phyloP scores from a whole-genome alignment of 2,329 filamentous ascomycete genomes.

The Clonostachys rosea region DNA sequence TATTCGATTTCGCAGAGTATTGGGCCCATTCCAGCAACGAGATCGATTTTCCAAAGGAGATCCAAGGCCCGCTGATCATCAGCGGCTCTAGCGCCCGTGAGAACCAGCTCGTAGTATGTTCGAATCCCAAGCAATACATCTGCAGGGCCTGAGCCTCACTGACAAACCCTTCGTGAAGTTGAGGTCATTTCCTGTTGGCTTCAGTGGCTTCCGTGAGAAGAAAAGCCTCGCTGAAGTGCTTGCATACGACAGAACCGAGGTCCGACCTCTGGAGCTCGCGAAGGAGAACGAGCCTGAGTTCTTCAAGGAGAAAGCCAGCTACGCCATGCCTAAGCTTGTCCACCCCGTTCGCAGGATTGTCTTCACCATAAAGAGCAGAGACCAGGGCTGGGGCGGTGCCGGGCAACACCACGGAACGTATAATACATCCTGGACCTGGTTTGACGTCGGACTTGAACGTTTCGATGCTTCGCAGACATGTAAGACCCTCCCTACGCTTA shows the following conservation, averaged over 20 bases:
- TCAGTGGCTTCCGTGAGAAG: slow-evolving; percentile 18
- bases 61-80: slow-evolving; percentile 12
- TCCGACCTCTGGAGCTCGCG: slow-evolving; percentile 15
- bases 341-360: slow-evolving; percentile 56
- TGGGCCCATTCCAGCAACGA: slow-evolving; percentile 46
- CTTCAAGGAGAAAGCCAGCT: slow-evolving; percentile 26
- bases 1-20: slow-evolving; percentile 58
- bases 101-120: slow-evolving; percentile 25
- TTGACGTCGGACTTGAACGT: slow-evolving; percentile 56
- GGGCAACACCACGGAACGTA: slow-evolving; percentile 29
- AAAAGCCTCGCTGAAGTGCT: slow-evolving; percentile 16
- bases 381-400: slow-evolving; percentile 46
- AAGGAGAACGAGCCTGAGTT: slow-evolving; percentile 17
- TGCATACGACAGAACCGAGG: slow-evolving; percentile 19
- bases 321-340: slow-evolving; percentile 31
- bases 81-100: slow-evolving; percentile 13
- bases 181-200: slow-evolving; percentile 30
- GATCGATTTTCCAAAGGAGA: slow-evolving; percentile 16
- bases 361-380: slow-evolving; percentile 50
- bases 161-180: slow-evolving; percentile 12
- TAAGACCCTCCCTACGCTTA: slow-evolving; percentile 9
- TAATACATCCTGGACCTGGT: slow-evolving; percentile 53
- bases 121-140: not conserved
- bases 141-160: not conserved
- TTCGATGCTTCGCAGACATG: slow-evolving; percentile 33